Evolutionary conservation across 441 rosid species (phyloP).

Genomic region (Gossypium laxum): DNA sequence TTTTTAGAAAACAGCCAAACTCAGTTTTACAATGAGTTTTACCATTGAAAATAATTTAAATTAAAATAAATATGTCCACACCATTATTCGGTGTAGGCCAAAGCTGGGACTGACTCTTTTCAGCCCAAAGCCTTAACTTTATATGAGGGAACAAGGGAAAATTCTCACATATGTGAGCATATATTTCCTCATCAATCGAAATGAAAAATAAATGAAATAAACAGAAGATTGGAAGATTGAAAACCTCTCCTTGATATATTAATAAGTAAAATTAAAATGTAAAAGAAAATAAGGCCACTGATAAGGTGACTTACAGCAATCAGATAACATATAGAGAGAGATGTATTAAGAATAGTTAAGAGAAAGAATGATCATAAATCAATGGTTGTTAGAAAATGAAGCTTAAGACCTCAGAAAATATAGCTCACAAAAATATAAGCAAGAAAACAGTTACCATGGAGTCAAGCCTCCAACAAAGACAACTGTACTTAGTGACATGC

Average conservation of each 20-base stretch:
- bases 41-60: not conserved
- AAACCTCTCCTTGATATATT: not conserved
- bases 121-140: not conserved
- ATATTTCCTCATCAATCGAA: not conserved
- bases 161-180: not conserved
- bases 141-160: not conserved
- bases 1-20: not conserved
- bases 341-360: not conserved
- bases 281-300: conserved; percentile 4
- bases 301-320: not conserved
- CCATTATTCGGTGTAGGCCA: not conserved
- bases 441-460: conserved; percentile 42
- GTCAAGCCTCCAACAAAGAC: conserved; percentile 69
- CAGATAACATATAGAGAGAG: not conserved
- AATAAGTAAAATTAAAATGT: not conserved
- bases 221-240: not conserved
- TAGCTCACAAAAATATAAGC: not conserved
- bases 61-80: not conserved
- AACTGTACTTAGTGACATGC: conserved; percentile 85
- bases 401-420: not conserved
- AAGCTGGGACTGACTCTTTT: not conserved
- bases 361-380: not conserved
- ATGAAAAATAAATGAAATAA: not conserved
- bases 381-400: not conserved
- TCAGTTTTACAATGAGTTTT: not conserved